These are phyloP conservation scores for Parasarocladium wereldwijsianum DNA, from an alignment of 2,329 filamentous ascomycete species.

Conservation along the genomic window DNA sequence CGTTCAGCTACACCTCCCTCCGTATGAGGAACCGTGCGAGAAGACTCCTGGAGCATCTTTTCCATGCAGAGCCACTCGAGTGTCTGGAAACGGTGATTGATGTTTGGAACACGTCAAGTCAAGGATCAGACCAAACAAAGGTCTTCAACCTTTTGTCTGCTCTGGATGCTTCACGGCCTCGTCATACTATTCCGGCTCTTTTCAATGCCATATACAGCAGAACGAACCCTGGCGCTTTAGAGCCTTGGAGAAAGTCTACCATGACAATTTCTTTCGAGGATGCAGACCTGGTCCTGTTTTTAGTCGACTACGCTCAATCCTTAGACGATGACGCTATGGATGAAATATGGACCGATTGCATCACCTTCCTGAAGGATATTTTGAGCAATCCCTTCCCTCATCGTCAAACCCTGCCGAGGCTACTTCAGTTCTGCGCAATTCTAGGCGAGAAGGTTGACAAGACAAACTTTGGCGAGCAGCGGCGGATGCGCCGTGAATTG, in stretches of 20 bases:
- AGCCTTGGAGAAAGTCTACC: constrained; percentile 69
- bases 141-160: constrained; percentile 82
- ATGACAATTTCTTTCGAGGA: constrained; percentile 76
- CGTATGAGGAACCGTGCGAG: constrained; percentile 83
- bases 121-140: constrained; percentile 36
- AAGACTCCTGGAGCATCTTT: constrained; percentile 80
- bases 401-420: constrained; percentile 69
- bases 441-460: constrained; percentile 94
- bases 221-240: constrained; percentile 69
- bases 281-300: constrained; percentile 70
- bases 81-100: constrained; percentile 84
- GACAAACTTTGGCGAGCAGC: constrained; percentile 90
- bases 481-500: constrained; percentile 79
- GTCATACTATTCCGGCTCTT: constrained; percentile 81
- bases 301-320: constrained; percentile 79
- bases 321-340: constrained; percentile 96
- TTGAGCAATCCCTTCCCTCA: constrained; percentile 90
- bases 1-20: constrained; percentile 79
- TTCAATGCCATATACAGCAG: constrained; percentile 95
- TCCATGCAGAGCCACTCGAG: constrained; percentile 81
- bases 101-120: constrained; percentile 52
- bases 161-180: constrained; percentile 78
- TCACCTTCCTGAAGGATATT: constrained; percentile 77
- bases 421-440: constrained; percentile 80
- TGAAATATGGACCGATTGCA: constrained; percentile 94